Conservation (phyloP, 805 yeast genomes). For the Suhomyces prunicola region DNA sequence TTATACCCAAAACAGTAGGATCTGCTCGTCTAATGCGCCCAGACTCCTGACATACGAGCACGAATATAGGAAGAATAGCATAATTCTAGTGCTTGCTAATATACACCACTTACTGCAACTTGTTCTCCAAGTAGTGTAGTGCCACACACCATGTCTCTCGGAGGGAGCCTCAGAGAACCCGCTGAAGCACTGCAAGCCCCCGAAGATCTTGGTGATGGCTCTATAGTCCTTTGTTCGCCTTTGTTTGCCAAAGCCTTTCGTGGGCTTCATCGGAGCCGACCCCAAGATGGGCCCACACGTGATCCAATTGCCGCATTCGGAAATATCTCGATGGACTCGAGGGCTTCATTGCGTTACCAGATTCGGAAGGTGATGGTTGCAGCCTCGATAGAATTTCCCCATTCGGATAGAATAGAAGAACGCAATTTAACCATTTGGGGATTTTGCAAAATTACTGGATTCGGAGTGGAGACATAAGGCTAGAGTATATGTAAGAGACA, state of each 20-base stretch:
- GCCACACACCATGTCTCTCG: not conserved
- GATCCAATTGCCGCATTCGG: not conserved
- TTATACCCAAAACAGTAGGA: not conserved
- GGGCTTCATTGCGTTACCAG: not conserved
- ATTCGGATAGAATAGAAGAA: not conserved
- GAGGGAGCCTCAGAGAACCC: not conserved
- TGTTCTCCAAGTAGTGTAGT: not conserved
- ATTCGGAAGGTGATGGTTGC: not conserved
- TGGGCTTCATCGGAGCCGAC: not conserved
- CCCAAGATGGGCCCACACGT: not conserved
- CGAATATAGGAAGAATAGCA: not conserved
- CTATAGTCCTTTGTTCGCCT: not conserved
- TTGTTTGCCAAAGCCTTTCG: not conserved
- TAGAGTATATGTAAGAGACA: not conserved
- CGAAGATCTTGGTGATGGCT: not conserved
- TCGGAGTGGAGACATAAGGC: not conserved
- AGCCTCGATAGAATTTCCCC: not conserved
- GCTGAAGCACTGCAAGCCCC: not conserved
- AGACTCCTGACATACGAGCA: not conserved
- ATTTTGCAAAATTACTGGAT: slow-evolving; percentile 2
- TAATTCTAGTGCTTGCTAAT: not conserved
- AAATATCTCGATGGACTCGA: not conserved
- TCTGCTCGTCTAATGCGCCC: not conserved
- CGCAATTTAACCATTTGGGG: slow-evolving; percentile 5
- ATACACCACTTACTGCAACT: too few relatives aligned